Evolutionary conservation across 2,329 filamentous ascomycete genomes (phyloP).

Genomic region (Zymoseptoria passerinii): DNA sequence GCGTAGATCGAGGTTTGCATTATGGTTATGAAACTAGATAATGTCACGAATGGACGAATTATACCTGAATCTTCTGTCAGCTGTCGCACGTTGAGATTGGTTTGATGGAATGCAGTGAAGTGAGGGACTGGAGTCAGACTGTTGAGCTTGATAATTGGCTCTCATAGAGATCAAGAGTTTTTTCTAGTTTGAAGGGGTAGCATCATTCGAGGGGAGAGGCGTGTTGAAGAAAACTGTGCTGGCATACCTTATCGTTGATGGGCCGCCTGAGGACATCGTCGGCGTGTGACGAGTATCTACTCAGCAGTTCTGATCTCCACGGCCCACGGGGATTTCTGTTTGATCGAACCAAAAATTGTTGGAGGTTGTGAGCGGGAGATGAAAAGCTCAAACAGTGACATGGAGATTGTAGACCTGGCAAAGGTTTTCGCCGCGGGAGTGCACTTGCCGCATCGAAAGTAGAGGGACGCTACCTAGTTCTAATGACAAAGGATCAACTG

Average conservation of each 20-base stretch:
- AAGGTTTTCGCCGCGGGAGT: too few species aligned
- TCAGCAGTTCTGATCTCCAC: not conserved
- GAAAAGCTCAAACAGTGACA: too few species aligned
- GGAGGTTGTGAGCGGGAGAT: too few species aligned
- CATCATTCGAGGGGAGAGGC: slow-evolving; percentile 19
- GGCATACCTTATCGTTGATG: slow-evolving; percentile 3
- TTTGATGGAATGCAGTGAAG: not conserved
- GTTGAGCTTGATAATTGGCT: slow-evolving; percentile 46
- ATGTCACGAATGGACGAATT: not conserved
- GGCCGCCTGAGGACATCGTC: not conserved
- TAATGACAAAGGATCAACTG: too few species aligned
- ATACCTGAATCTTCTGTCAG: not conserved
- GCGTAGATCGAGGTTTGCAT: slow-evolving; percentile 26
- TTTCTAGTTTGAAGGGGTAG: slow-evolving; percentile 31
- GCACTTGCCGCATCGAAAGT: too few species aligned
- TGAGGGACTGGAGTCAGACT: slow-evolving; percentile 36
- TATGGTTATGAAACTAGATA: not conserved
- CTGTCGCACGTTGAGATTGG: not conserved
- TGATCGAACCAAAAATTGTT: not conserved
- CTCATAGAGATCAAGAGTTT: slow-evolving; percentile 32
- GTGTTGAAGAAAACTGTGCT: not conserved
- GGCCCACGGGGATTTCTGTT: not conserved
- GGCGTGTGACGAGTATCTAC: not conserved
- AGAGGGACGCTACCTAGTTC: too few species aligned
- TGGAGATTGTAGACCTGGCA: too few species aligned